Base-by-base conservation (phyloP, 2,329 filamentous ascomycete species). In the Cytospora piceicola region DNA sequence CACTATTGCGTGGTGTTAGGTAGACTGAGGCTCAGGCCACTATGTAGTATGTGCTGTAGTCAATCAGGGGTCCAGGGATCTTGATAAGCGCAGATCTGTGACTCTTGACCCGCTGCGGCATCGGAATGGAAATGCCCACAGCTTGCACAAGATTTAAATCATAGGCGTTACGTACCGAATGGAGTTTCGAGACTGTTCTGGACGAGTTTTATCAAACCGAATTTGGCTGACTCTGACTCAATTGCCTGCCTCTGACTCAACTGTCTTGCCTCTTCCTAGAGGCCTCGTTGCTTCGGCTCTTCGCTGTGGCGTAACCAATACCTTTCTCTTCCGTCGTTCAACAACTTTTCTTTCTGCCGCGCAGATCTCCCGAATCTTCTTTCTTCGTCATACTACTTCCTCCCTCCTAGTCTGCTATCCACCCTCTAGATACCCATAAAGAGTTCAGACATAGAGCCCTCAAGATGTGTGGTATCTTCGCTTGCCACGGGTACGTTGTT, bases 381-480 rank as follows among this genome's bases (percentile, higher is more conserved):
- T n/a, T 12, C 29, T 30, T 58, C 51, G 64, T 42, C 55, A 20
- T 39, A 57, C 22, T 17, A 27, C 24, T 32, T 17, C 27, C 20
- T 39, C 32, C 27, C 36, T 11, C 24, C 53, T 30, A 34, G 29
- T 17, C 15, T 53, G 11, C n/a, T 15, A 24, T 34, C n/a, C 30
- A 24, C 32, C 36, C 11, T 27, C 42, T 12, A 22, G 11, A 58
- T 27, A 57, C 24, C 17, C 39, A 54, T 9, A 59, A 8, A 36
- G 17, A 29, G 29, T 20, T 46, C 14, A 55, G 30, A 60, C n/a
- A 53, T 17, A 36, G 27, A 39, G 20, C 60, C 61, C 27, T 69
- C 74, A 77, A 68, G 57, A 97, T 97, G 93, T 97, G 93, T 90
- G 93, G 93, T 80, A 96, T 97, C 76, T 97, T 97, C 80, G 94